Base-by-base conservation (phyloP, 768 basidiomycete genomes). In the Nidularia pulvinata region DNA sequence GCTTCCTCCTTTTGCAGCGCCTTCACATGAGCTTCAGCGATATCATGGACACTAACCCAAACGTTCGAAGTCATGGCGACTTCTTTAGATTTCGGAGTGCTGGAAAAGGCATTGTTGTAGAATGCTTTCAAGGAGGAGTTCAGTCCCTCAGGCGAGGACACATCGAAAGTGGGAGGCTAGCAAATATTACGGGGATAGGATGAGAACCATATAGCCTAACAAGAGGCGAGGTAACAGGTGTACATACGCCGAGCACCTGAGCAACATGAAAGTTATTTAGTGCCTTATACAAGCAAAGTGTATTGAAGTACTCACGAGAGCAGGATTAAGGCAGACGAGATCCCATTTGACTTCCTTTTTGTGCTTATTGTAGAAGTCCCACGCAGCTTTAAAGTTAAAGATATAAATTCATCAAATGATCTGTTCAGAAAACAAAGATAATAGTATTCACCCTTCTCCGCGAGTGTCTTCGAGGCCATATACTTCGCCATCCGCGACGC, bases 391-490 rank as follows among this genome's bases (percentile, higher is more conserved):
- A 16, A 42, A 22, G 43, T 22, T 6, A 10, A 4, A 9, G 36
- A 10, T 16, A 16, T n/a, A 7, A 7, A 25, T 4, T 25, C 25
- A 25, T 25, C 25, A 25, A 25, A 25, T 25, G 25, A 25, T 25
- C 25, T 25, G 25, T 25, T 25, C 25, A 25, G 25, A 25, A 2
- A 25, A 25, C 25, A 25, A 25, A 25, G 25, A 25, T 4, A 25
- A 25, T 25, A 25, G 4, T 25, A 50, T 55, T 6, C 52, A 80
- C 83, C 76, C 67, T 71, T 74, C 67, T 92, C 90, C 0, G 87
- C 85, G 1, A 88, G 70, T 2, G 74, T 77, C 71, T 91, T 91
- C 14, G 81, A 82, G 2, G 85, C 82, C 19, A 73, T 60, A 63
- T 91, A 91, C 58, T 79, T 82, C 16, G 65, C 55, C n/a, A 64